These are phyloP conservation scores for Talaromyces funiculosus DNA, from an alignment of 2,329 filamentous ascomycete genomes.

Conservation along the genomic window DNA sequence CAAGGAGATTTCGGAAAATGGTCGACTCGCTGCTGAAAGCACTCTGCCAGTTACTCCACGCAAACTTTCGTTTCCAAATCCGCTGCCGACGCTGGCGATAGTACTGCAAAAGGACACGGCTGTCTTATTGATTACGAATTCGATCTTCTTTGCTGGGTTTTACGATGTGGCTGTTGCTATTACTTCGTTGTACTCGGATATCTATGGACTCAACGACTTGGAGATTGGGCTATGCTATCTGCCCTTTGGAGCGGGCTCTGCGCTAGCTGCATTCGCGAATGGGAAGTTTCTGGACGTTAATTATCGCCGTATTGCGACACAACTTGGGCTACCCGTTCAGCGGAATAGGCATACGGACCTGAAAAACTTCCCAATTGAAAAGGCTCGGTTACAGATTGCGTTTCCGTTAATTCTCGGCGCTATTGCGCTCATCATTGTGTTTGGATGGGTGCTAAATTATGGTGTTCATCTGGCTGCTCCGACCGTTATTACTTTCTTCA, in stretches of 20 bases:
- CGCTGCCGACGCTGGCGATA: constrained; percentile 32
- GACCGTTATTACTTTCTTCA: constrained; percentile 36
- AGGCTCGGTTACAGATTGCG: constrained; percentile 37
- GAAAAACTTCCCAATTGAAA: constrained; percentile 40
- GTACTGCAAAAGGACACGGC: constrained; percentile 32
- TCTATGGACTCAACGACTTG: constrained; percentile 38
- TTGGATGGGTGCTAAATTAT: constrained; percentile 39
- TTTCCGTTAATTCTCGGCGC: constrained; percentile 32
- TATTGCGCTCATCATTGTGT: constrained; percentile 30
- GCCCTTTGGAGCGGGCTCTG: constrained; percentile 37
- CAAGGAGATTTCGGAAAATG: constrained; percentile 16
- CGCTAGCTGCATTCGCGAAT: constrained; percentile 36
- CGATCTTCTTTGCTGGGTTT: constrained; percentile 37
- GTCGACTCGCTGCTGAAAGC: constrained; percentile 7
- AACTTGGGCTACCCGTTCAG: constrained; percentile 27
- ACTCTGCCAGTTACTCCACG: constrained; percentile 10
- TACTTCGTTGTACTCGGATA: constrained; percentile 29
- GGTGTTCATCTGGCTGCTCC: constrained; percentile 30
- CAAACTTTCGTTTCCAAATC: constrained; percentile 33
- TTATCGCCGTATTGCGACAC: constrained; percentile 32
- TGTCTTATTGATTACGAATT: constrained; percentile 34
- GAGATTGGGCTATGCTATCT: constrained; percentile 41
- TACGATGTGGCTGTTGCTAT: constrained; percentile 40
- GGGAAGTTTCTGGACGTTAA: constrained; percentile 42
- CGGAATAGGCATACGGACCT: constrained; percentile 35